Conservation (phyloP, 2,329 filamentous ascomycete genomes). For the Hirsutella thompsonii region DNA sequence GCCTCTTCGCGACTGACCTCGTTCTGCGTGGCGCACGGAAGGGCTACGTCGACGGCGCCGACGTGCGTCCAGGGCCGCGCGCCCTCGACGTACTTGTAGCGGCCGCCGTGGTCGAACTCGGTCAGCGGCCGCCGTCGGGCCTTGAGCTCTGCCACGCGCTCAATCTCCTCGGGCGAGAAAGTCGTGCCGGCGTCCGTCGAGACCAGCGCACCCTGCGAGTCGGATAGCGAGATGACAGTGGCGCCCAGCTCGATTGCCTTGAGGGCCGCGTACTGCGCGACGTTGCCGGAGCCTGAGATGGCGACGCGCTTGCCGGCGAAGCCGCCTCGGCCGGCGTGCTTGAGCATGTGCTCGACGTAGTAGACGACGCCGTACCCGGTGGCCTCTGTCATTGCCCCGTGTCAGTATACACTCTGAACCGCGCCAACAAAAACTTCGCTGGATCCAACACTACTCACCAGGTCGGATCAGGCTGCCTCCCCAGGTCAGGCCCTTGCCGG, state of each 20-base stretch:
- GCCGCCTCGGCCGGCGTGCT: constrained; percentile 73
- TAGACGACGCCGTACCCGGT: constrained; percentile 95
- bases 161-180: constrained; percentile 70
- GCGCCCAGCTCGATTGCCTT: constrained; percentile 95
- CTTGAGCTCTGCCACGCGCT: constrained; percentile 74
- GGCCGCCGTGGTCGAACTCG: constrained; percentile 48
- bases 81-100: constrained; percentile 78
- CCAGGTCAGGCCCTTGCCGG: constrained; percentile 88
- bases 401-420: constrained; percentile 1
- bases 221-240: constrained; percentile 83
- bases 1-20: constrained; percentile 91
- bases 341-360: constrained; percentile 93
- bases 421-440: background rate
- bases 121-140: constrained; percentile 73
- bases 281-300: constrained; percentile 94
- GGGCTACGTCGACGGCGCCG: constrained; percentile 77
- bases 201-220: constrained; percentile 77
- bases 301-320: constrained; percentile 89
- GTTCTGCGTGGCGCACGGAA: constrained; percentile 94
- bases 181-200: constrained; percentile 49
- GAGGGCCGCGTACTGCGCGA: constrained; percentile 92
- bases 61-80: constrained; percentile 87
- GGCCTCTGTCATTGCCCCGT: constrained; percentile 52
- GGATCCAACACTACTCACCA: constrained; percentile 24
- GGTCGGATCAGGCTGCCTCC: constrained; percentile 89